Percentiles rank a stretch among this genome's conserved stretches.
Conservation (phyloP, 1,139 yeast genomes). For the Yamadazyma aaseri region DNA sequence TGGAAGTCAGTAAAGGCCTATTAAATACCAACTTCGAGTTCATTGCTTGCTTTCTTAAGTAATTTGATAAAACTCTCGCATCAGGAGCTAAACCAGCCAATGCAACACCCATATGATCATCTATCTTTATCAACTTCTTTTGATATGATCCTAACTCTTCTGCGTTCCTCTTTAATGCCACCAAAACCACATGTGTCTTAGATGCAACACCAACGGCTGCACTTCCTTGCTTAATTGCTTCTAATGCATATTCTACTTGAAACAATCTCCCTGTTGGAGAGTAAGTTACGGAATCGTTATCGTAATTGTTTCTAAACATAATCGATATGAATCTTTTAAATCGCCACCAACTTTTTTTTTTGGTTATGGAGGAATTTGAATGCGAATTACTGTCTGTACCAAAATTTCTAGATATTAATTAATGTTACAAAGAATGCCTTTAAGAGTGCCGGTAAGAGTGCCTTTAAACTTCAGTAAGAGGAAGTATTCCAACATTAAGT, state of each 20-base stretch:
- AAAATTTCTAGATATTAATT: not conserved
- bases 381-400: conserved; percentile 5
- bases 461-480: not conserved
- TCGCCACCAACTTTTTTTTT: conserved; percentile 8
- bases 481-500: conserved; percentile 7
- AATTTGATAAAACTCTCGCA: conserved; percentile 89
- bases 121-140: conserved; percentile 87
- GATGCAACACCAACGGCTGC: conserved; percentile 95
- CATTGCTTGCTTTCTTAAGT: conserved; percentile 88
- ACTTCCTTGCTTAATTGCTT: conserved; percentile 96
- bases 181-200: conserved; percentile 82
- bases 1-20: conserved; percentile 81
- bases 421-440: not conserved
- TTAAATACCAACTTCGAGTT: conserved; percentile 81
- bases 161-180: conserved; percentile 91
- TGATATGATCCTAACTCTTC: conserved; percentile 97
- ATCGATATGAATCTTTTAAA: not conserved
- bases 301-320: conserved; percentile 95
- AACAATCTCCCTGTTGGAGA: conserved; percentile 96
- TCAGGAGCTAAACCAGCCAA: conserved; percentile 98
- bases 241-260: conserved; percentile 94
- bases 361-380: not conserved
- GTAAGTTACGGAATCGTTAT: conserved; percentile 95
- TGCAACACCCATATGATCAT: conserved; percentile 91
- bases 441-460: not conserved